Evolutionary conservation across 2,329 filamentous ascomycete genomes (phyloP).

Genomic region (Fusarium napiforme): DNA sequence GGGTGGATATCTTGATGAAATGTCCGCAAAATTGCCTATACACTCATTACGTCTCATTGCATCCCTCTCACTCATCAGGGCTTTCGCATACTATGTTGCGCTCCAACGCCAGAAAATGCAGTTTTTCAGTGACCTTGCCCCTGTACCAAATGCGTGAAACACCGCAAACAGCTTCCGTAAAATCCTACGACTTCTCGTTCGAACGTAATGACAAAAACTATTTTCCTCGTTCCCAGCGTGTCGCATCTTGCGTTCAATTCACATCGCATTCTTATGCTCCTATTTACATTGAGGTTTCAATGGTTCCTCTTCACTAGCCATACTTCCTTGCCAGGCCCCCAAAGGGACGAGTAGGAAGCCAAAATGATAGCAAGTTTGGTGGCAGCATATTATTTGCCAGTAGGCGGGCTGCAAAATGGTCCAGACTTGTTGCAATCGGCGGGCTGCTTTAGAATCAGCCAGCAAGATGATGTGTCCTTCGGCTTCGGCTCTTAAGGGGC

Average conservation of each 20-base stretch:
- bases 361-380: background rate
- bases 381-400: background rate
- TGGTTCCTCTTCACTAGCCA: background rate
- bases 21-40: conserved; percentile 14
- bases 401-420: background rate
- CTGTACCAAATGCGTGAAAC: conserved; percentile 15
- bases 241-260: background rate
- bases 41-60: conserved; percentile 17
- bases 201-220: background rate
- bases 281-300: background rate
- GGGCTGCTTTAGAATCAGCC: background rate
- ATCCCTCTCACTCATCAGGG: background rate
- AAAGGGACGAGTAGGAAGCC: background rate
- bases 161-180: conserved; percentile 7
- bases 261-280: background rate
- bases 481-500: conserved; percentile 34
- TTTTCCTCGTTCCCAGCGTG: background rate
- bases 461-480: background rate
- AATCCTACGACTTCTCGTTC: conserved; percentile 1
- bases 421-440: background rate
- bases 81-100: conserved; percentile 1
- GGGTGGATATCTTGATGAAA: conserved; percentile 24
- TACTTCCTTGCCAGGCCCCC: background rate
- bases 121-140: background rate
- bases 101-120: conserved; percentile 37